A percentile compares a stretch with the other conserved stretches of the same genome.
These are phyloP conservation scores for Aspergillus nanangensis DNA, from an alignment of 495 filamentous ascomycete species.

Conservation along the genomic window DNA sequence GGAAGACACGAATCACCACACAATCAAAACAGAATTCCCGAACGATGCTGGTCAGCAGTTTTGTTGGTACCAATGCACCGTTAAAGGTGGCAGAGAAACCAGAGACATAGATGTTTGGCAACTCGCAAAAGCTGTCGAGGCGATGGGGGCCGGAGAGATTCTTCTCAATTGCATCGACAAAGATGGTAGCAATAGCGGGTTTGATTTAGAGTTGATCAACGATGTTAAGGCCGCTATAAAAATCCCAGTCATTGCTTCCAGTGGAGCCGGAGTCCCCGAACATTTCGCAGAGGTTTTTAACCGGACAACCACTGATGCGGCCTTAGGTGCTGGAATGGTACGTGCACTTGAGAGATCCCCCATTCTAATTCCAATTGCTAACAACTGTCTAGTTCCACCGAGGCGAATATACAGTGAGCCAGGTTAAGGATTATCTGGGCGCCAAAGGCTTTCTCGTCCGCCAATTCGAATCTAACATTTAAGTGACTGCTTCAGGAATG, in stretches of 20 bases:
- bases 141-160: constrained; percentile 93
- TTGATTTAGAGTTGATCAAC: constrained; percentile 86
- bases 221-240: constrained; percentile 78
- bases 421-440: constrained; percentile 86
- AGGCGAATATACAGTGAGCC: constrained; percentile 86
- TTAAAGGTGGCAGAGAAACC: constrained; percentile 89
- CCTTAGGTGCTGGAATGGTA: constrained; percentile 91
- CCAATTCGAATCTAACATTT: constrained; percentile 56
- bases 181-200: constrained; percentile 92
- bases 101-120: constrained; percentile 87
- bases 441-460: constrained; percentile 69
- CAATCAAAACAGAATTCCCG: constrained; percentile 62
- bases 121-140: constrained; percentile 83
- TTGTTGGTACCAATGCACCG: constrained; percentile 98
- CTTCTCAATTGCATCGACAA: constrained; percentile 96
- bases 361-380: constrained; percentile 6
- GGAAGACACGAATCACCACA: constrained; percentile 72
- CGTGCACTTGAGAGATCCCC: neutral
- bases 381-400: constrained; percentile 68
- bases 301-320: constrained; percentile 83
- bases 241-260: constrained; percentile 94
- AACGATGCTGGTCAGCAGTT: constrained; percentile 74
- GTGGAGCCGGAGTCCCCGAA: constrained; percentile 81
- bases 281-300: constrained; percentile 92
- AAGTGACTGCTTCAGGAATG: neutral